Base-by-base conservation (phyloP, 371 early-diverging fungal genomes). In the Rhizopus arrhizus region DNA sequence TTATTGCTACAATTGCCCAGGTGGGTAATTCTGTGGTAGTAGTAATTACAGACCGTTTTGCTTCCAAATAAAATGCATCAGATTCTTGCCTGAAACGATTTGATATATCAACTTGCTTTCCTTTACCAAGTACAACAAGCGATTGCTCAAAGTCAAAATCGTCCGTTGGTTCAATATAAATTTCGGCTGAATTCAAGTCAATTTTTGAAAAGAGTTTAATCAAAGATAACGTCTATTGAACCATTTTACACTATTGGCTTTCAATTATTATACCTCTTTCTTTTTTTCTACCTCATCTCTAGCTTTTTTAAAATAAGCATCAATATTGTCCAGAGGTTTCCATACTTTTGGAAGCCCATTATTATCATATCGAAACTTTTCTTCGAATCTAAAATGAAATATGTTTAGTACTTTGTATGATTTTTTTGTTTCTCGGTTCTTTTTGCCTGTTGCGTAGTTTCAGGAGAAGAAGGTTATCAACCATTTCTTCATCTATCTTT, bases 251-350 rank as follows among this genome's bases (percentile, higher is more conserved):
- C 32, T 8, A 34, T 45, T 43, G 33, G 16, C 3, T 10, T 11
- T 33, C 3, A n/a, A 2, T 29, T 13, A 33, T 56, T n/a, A 22
- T 40, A 49, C 46, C 32, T 16, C 40, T 29, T 42, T 15, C n/a
- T 7, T n/a, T 32, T 41, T 33, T 45, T 65, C 61, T 74, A 77
- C 85, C 59, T 84, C 83, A 28, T 89, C 85, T 55, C 83, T 84
- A 13, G 96, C 92, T 34, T 67, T 68, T 42, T 83, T 83, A 75
- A 93, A 98, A 53, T 83, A 83, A 28, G 77, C 73, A 65, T 98
- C 98, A 51, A 98, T 96, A 73, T 96, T 94, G 73, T 97, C 97
- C 22, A 85, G 85, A 5, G 95, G 93, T 58, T 86, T 89, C 98
- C 98, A 98, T 13, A 98, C 91, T 33, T 93, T 81, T 7, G 99